These are phyloP conservation scores for Plantago major DNA, from an alignment of 257 asterid genomes.

Conservation along the genomic window DNA sequence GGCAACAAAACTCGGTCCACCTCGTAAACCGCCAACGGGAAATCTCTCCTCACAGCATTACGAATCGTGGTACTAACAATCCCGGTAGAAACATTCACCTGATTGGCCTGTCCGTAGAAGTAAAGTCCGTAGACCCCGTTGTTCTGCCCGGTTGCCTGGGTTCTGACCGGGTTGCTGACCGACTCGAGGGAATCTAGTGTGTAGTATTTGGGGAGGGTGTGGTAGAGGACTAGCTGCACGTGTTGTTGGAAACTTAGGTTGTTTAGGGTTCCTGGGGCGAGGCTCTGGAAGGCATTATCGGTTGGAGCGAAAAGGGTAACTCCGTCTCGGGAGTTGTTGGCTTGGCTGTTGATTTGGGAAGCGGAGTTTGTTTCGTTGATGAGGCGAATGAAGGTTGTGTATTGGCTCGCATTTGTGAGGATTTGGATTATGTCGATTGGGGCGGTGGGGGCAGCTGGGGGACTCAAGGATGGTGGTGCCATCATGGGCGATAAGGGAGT, in stretches of 20 bases:
- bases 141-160: conserved; percentile 67
- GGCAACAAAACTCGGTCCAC: conserved; percentile 71
- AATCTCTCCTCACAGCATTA: conserved; percentile 43
- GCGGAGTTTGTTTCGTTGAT: conserved; percentile 50
- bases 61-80: conserved; percentile 34
- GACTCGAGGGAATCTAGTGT: conserved; percentile 35
- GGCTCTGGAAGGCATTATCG: conserved; percentile 76
- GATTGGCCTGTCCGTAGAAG: conserved; percentile 42
- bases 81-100: conserved; percentile 68
- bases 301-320: conserved; percentile 82
- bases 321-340: conserved; percentile 70
- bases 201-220: conserved; percentile 65
- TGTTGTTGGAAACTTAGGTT: conserved; percentile 54
- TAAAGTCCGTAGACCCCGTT: conserved; percentile 45
- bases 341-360: conserved; percentile 67
- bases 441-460: conserved; percentile 58
- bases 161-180: conserved; percentile 88
- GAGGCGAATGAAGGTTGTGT: conserved; percentile 46
- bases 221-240: conserved; percentile 63
- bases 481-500: conserved; percentile 21
- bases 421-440: conserved; percentile 57
- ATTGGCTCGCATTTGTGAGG: conserved; percentile 59
- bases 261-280: conserved; percentile 74
- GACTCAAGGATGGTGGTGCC: conserved; percentile 38
- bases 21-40: conserved; percentile 73